Conservation (phyloP, 108 stramenopile genomes). For the Phaeodactylum tricornutum region DNA sequence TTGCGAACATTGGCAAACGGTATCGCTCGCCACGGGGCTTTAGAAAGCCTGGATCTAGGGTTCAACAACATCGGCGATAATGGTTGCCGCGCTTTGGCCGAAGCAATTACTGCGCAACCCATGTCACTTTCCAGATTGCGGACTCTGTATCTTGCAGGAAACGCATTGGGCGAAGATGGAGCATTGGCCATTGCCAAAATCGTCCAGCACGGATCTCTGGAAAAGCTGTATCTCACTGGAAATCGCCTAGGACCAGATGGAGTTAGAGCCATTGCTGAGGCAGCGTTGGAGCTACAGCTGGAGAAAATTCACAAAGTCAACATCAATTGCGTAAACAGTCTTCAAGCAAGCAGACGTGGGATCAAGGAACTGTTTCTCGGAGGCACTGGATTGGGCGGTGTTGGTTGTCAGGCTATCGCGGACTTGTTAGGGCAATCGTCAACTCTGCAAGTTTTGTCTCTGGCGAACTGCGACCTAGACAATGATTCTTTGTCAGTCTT, state of each 20-base stretch:
- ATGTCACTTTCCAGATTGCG: constrained; percentile 5
- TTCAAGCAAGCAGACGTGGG: constrained; percentile 3
- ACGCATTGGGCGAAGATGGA: constrained; percentile 53
- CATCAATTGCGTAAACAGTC: no score
- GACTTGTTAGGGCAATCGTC: constrained; percentile 44
- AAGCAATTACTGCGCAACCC: constrained; percentile 27
- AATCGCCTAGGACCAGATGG: constrained; percentile 63
- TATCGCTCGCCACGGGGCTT: constrained; percentile 41
- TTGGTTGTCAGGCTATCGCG: constrained; percentile 58
- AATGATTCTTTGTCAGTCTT: constrained; percentile 46
- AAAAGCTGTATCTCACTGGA: constrained; percentile 66
- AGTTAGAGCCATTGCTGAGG: constrained; percentile 56
- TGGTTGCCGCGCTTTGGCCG: constrained; percentile 56
- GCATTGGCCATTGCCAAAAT: constrained; percentile 58
- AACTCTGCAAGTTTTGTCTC: constrained; percentile 43
- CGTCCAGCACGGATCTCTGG: constrained; percentile 42
- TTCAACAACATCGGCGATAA: constrained; percentile 80
- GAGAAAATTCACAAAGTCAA: not conserved
- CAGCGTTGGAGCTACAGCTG: constrained; percentile 34
- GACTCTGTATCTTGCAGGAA: constrained; percentile 74
- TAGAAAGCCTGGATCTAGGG: constrained; percentile 62
- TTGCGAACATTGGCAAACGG: constrained; percentile 30
- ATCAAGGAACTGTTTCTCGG: constrained; percentile 75
- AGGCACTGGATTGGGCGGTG: constrained; percentile 51
- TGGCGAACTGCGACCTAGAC: constrained; percentile 62